Conservation (phyloP, 2,329 filamentous ascomycete genomes). For the Alternaria conjuncta region DNA sequence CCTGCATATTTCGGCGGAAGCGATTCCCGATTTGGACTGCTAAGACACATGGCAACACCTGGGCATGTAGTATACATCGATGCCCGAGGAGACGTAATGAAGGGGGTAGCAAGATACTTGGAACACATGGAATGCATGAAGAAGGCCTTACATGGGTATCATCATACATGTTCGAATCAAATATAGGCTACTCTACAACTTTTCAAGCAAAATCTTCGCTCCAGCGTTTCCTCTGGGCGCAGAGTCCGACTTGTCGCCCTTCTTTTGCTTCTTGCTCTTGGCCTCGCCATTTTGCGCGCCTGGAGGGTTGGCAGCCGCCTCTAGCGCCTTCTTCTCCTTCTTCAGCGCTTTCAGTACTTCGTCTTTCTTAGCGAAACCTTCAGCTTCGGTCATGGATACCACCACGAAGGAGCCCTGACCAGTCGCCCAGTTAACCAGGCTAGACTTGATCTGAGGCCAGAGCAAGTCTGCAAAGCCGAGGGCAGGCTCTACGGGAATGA, state of each 20-base stretch:
- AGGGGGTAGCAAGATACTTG: not conserved
- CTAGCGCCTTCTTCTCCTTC: constrained; percentile 73
- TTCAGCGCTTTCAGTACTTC: constrained; percentile 74
- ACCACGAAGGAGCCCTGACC: constrained; percentile 87
- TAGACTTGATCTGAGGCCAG: constrained; percentile 79
- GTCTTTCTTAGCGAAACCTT: constrained; percentile 69
- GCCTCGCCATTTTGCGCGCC: constrained; percentile 42
- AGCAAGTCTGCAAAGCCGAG: constrained; percentile 81
- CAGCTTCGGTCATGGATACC: constrained; percentile 77
- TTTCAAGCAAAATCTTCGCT: constrained; percentile 55
- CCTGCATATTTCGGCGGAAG: not conserved
- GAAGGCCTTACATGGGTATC: constrained; percentile 4
- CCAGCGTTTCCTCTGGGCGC: constrained; percentile 53
- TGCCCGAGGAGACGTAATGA: not conserved
- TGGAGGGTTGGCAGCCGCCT: constrained; percentile 67
- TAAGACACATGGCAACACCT: not conserved
- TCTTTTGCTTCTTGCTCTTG: constrained; percentile 44
- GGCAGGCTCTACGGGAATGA: constrained; percentile 75
- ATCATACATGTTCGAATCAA: constrained; percentile 6
- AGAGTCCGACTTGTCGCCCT: constrained; percentile 49
- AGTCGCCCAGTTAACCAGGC: constrained; percentile 82
- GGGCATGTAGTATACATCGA: not conserved
- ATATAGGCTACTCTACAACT: constrained; percentile 31
- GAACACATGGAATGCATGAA: not conserved
- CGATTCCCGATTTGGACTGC: constrained; percentile 2